Conservation (phyloP, 2,329 filamentous ascomycete genomes). For the Immersiporthe knoxdaviesiana region DNA sequence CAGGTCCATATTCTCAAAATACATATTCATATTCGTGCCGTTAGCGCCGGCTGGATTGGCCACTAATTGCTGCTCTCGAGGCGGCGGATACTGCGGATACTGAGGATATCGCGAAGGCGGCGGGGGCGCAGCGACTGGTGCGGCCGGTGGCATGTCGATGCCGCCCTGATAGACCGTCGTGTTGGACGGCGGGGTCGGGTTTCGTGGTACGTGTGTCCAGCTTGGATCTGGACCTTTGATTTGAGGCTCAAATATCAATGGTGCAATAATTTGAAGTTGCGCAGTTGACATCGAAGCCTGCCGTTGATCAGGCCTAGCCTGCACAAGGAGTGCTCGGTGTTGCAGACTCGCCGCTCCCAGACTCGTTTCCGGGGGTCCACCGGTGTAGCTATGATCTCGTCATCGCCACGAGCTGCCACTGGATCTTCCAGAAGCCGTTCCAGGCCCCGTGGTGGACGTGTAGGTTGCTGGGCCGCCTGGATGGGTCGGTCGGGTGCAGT, state of each 20-base stretch:
- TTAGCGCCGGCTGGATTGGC: too few species aligned
- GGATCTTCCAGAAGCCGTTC: not conserved
- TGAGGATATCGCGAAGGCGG: not conserved
- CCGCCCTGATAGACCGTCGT: not conserved
- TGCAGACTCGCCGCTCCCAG: not conserved
- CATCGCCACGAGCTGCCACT: not conserved
- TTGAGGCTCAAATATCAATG: not conserved
- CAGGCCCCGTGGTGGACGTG: not conserved
- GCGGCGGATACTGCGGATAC: not conserved
- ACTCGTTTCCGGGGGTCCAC: not conserved
- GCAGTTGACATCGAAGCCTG: not conserved
- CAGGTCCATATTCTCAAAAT: too few species aligned
- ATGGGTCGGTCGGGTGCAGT: not conserved
- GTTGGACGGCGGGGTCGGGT: not conserved
- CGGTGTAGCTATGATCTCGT: not conserved
- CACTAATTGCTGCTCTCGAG: not conserved
- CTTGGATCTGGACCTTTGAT: not conserved
- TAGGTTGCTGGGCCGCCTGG: not conserved
- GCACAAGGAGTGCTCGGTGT: not conserved
- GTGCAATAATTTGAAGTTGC: not conserved
- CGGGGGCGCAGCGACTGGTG: not conserved
- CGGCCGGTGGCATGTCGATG: not conserved
- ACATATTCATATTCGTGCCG: too few species aligned
- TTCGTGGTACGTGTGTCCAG: not conserved
- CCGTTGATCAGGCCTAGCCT: not conserved